These are phyloP conservation scores for Colletotrichum ledebouriae DNA, from an alignment of 2,329 filamentous ascomycete genomes.

Conservation along the genomic window DNA sequence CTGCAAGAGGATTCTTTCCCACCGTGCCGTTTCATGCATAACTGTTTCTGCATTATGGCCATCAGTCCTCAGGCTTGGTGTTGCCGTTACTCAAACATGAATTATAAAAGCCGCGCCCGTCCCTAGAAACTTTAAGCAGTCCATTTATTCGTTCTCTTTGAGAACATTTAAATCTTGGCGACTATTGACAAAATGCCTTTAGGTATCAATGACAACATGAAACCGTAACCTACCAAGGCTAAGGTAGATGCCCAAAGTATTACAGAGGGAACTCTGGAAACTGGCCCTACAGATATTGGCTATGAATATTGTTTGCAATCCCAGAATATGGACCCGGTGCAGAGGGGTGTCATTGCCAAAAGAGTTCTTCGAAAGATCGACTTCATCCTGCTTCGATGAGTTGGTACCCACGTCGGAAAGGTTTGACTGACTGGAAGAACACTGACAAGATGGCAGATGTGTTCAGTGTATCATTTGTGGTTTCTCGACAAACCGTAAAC, in stretches of 20 bases:
- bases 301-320: slow-evolving; percentile 3
- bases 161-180: too few relatives aligned
- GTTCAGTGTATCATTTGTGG: not conserved
- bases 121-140: too few relatives aligned
- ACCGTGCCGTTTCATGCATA: too few relatives aligned
- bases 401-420: not conserved
- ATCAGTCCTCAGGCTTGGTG: too few relatives aligned
- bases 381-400: not conserved
- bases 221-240: not conserved
- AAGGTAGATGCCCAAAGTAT: not conserved
- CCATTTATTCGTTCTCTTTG: too few relatives aligned
- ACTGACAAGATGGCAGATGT: not conserved
- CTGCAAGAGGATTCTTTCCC: too few relatives aligned
- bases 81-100: too few relatives aligned
- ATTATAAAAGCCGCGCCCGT: too few relatives aligned
- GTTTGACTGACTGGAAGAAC: too few relatives aligned
- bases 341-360: not conserved
- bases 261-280: not conserved
- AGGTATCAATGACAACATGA: not conserved
- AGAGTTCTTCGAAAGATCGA: not conserved
- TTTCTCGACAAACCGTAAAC: slow-evolving; percentile 13
- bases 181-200: not conserved
- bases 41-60: too few relatives aligned
- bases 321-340: not conserved
- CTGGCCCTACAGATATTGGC: not conserved